These are phyloP conservation scores for Ceriops tagal DNA, from an alignment of 345 rosid genomes.

Conservation along the genomic window DNA sequence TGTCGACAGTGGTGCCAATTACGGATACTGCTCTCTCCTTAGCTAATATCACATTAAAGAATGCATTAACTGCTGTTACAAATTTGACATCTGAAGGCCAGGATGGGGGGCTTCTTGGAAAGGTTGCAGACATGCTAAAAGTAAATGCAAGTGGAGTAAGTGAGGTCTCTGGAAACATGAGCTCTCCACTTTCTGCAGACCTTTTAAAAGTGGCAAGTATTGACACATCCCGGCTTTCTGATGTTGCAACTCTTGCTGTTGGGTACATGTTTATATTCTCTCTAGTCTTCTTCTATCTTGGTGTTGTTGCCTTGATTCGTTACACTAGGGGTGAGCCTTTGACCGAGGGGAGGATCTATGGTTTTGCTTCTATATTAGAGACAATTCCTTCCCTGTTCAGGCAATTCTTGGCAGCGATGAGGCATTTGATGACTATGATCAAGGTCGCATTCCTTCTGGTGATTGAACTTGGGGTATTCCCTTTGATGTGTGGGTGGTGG, in stretches of 20 bases:
- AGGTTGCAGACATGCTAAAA: constrained; percentile 58
- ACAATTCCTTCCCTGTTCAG: constrained; percentile 85
- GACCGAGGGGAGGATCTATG: constrained; percentile 74
- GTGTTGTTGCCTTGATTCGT: constrained; percentile 73
- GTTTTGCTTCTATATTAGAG: constrained; percentile 77
- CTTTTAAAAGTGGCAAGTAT: constrained; percentile 55
- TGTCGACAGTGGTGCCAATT: constrained; percentile 63
- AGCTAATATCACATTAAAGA: constrained; percentile 69
- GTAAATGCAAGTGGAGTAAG: constrained; percentile 55
- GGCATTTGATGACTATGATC: constrained; percentile 99
- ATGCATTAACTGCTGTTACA: constrained; percentile 62
- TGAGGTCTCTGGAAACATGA: constrained; percentile 54
- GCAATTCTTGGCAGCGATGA: constrained; percentile 95
- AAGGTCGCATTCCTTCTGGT: constrained; percentile 98
- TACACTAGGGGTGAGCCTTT: constrained; percentile 96
- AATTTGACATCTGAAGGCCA: constrained; percentile 76
- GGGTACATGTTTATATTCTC: constrained; percentile 83
- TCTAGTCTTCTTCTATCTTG: constrained; percentile 71
- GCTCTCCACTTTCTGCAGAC: constrained; percentile 50
- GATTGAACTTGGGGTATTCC: constrained; percentile 97
- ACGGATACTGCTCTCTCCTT: constrained; percentile 63
- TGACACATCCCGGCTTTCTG: constrained; percentile 82
- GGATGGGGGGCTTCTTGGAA: constrained; percentile 50
- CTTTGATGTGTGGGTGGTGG: constrained; percentile 99
- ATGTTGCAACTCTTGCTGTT: constrained; percentile 88